Evolutionary conservation across 768 basidiomycete species (phyloP), one percentile per base, ranked within the genome.

Genomic region (Melanogaster broomeanus): DNA sequence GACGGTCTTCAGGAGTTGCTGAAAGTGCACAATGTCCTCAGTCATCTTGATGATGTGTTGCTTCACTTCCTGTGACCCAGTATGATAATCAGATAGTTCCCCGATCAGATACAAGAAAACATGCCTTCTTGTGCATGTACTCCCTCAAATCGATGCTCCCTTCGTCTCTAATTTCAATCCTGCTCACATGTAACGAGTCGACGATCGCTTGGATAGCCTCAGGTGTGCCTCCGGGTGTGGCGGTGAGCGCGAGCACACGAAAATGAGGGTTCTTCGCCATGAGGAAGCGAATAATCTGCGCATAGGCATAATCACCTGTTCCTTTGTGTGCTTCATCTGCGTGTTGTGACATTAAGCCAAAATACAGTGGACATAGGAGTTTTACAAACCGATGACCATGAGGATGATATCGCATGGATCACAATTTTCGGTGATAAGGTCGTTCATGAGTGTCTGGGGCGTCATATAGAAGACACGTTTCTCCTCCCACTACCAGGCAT

Each of bases 211-310:
- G 97, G 3, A 98, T 87, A n/a, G 85, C 85, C 31, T 93, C 90
- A 1, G 87, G 83, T 39, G 81, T 88, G 55, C 85, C 75, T 38
- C 94, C 96, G 12, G 97, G 97, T 7, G 97, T 99, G 2, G 97
- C 97, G 6, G 93, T 98, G 19, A 99, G 78, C 2, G 97, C 97
- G 19, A 99, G 75, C 9, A 98, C 76, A 15, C 97, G 85, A 64
- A 96, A 95, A 68, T 94, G 82, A 0, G 93, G 93, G 61, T 98
- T 98, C 70, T 90, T 93, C 2, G 91, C 84, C 87, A 94, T 97
- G 60, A 99, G 77, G 60, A 79, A 92, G 8, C 94, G 87, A 34
- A 98, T 77, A 28, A 91, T 85, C 62, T 89, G 86, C 39, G 90
- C 88, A 63, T 98, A 98, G 4, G 95, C 88, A 60, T 97, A 96